Conservation (phyloP, 164 flowering plant genomes). For the Cinnamomum micranthum region DNA sequence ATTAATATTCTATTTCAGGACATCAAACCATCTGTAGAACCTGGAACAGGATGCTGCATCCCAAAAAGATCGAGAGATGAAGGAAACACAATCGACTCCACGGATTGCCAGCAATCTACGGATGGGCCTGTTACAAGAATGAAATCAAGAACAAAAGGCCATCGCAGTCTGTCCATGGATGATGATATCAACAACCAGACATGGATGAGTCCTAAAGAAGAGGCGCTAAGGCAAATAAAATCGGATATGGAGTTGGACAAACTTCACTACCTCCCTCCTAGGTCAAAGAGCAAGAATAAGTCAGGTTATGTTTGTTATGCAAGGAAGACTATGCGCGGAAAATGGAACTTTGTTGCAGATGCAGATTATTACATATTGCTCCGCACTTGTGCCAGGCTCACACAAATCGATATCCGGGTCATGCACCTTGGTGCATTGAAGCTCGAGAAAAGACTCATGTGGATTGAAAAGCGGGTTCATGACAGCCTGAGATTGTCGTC, state of each 20-base stretch:
- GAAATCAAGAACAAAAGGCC: background rate
- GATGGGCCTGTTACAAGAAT: slow-evolving; percentile 7
- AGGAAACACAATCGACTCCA: background rate
- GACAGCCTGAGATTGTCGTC: slow-evolving; percentile 24
- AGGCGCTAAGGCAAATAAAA: slow-evolving; percentile 47
- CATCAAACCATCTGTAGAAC: slow-evolving; percentile 17
- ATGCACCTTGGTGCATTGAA: slow-evolving; percentile 63
- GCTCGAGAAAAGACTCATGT: slow-evolving; percentile 61
- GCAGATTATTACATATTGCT: slow-evolving; percentile 90
- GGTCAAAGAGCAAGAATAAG: slow-evolving; percentile 39
- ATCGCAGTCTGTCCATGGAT: background rate
- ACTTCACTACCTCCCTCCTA: slow-evolving; percentile 68
- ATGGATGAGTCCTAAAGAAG: slow-evolving; percentile 13
- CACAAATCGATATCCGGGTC: slow-evolving; percentile 51
- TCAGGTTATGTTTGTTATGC: slow-evolving; percentile 51
- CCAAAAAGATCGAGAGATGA: slow-evolving; percentile 26
- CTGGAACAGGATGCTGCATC: slow-evolving; percentile 5
- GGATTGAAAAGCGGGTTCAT: slow-evolving; percentile 57
- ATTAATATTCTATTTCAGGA: slow-evolving; percentile 12
- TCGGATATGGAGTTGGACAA: slow-evolving; percentile 70
- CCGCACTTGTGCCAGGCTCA: slow-evolving; percentile 70
- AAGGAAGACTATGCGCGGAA: slow-evolving; percentile 48
- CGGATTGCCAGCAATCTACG: background rate
- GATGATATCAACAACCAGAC: background rate
- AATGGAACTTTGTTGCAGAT: slow-evolving; percentile 29